Percentiles rank a stretch among this genome's conserved stretches.
Conservation (phyloP, 1,284 basidiomycete species). For the Fomitiporia mediterranea region DNA sequence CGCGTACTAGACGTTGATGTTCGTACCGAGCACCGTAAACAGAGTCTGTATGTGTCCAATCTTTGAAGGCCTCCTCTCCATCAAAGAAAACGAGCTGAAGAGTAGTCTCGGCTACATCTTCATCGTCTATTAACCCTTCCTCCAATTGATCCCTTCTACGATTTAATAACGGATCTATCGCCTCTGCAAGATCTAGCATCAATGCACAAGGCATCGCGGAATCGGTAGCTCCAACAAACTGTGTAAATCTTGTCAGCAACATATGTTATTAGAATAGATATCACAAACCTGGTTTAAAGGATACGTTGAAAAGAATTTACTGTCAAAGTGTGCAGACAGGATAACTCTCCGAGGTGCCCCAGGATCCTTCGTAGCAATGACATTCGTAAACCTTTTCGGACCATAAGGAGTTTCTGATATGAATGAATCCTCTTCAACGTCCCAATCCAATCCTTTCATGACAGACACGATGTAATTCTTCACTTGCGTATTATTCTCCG, state of each 20-base stretch:
- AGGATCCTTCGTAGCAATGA: conserved; percentile 92
- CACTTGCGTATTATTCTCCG: conserved; percentile 74
- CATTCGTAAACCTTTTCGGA: conserved; percentile 77
- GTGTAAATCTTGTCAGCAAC: conserved; percentile 18
- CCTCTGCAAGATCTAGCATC: conserved; percentile 85
- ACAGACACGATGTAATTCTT: conserved; percentile 71
- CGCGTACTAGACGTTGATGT: too few species aligned
- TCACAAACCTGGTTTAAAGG: conserved; percentile 68
- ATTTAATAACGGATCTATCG: conserved; percentile 67
- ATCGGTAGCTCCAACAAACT: conserved; percentile 98
- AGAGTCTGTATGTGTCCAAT: conserved; percentile 88
- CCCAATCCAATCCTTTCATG: conserved; percentile 74
- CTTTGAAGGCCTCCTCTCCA: conserved; percentile 93
- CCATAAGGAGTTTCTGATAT: conserved; percentile 83
- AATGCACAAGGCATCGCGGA: conserved; percentile 95
- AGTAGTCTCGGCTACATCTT: conserved; percentile 76
- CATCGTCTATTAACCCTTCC: conserved; percentile 61
- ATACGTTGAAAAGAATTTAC: conserved; percentile 78
- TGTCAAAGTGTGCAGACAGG: conserved; percentile 94
- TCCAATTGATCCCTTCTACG: conserved; percentile 54
- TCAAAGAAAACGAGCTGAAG: conserved; percentile 97
- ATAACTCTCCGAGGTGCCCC: conserved; percentile 77
- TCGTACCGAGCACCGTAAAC: conserved; percentile 87
- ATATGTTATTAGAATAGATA: not conserved
- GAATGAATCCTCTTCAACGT: conserved; percentile 81